phyloP scores from a whole-genome alignment of 495 filamentous ascomycete species.

The Neurospora discreta region DNA sequence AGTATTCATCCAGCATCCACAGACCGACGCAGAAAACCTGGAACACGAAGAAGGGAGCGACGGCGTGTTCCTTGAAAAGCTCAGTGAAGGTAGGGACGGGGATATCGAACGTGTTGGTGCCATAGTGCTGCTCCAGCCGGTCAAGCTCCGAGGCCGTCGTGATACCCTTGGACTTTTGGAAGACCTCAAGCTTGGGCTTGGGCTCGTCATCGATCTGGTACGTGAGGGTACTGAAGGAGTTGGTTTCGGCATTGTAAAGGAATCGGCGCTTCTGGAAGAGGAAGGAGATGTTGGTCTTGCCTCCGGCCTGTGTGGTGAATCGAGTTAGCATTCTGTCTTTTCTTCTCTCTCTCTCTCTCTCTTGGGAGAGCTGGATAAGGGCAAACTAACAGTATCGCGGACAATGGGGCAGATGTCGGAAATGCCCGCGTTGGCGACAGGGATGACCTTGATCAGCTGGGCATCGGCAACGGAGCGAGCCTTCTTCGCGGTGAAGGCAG shows the following conservation, averaged over 20 bases:
- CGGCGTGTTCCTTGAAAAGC: constrained; percentile 95
- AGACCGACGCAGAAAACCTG: constrained; percentile 97
- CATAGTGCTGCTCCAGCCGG: constrained; percentile 81
- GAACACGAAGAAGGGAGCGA: constrained; percentile 98
- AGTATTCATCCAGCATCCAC: constrained; percentile 99
- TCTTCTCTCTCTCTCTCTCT: background rate
- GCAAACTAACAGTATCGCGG: constrained; percentile 51
- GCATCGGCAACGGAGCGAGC: constrained; percentile 65
- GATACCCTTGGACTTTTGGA: constrained; percentile 71
- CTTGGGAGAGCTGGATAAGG: background rate
- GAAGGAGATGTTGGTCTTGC: constrained; percentile 71
- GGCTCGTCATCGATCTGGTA: constrained; percentile 82
- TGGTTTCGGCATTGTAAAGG: constrained; percentile 59
- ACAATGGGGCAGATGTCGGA: constrained; percentile 77
- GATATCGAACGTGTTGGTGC: constrained; percentile 94
- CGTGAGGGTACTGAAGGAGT: constrained; percentile 64
- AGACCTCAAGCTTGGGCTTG: constrained; percentile 59
- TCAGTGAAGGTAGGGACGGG: constrained; percentile 92
- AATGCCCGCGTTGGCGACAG: constrained; percentile 75
- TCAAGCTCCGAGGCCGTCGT: constrained; percentile 58
- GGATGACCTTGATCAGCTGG: constrained; percentile 87
- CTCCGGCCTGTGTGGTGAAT: constrained; percentile 39
- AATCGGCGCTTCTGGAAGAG: constrained; percentile 98
- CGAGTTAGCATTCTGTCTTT: background rate
- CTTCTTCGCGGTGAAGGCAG: constrained; percentile 66